Conservation (phyloP, 768 basidiomycete species). For the Rossbeevera mucosa region DNA sequence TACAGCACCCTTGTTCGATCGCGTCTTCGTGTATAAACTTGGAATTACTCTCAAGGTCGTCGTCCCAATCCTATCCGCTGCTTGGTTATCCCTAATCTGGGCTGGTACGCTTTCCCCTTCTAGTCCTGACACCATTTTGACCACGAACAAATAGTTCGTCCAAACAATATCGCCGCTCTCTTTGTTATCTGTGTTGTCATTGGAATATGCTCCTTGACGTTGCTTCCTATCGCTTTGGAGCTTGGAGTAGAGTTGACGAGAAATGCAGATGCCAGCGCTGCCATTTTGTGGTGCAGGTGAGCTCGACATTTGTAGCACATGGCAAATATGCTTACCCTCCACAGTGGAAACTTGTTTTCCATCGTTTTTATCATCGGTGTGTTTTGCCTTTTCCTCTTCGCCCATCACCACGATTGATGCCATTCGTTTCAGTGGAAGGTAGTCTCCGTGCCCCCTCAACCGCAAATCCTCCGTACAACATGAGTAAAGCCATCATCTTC, state of each 20-base stretch:
- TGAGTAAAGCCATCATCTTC: constrained; percentile 65
- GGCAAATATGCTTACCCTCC: background rate
- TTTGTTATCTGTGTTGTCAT: constrained; percentile 67
- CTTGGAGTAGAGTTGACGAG: constrained; percentile 76
- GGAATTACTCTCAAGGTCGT: constrained; percentile 55
- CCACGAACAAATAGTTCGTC: constrained; percentile 44
- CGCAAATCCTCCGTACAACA: constrained; percentile 69
- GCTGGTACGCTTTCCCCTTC: constrained; percentile 46
- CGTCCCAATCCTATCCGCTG: constrained; percentile 54
- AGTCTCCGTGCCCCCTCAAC: constrained; percentile 59
- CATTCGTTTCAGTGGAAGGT: constrained; percentile 44
- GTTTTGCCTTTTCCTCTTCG: constrained; percentile 18
- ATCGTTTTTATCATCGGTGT: constrained; percentile 60
- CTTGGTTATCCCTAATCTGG: constrained; percentile 79
- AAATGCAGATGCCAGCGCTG: constrained; percentile 73
- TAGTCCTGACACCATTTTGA: background rate
- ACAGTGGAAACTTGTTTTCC: constrained; percentile 62
- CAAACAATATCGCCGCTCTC: constrained; percentile 53
- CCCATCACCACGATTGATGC: background rate
- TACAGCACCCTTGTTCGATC: constrained; percentile 74
- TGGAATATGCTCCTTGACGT: constrained; percentile 58
- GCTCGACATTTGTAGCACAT: constrained; percentile 20
- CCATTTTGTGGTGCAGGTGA: constrained; percentile 71
- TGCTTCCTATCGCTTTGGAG: constrained; percentile 75
- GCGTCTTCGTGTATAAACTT: constrained; percentile 73